phyloP scores from a whole-genome alignment of 331 rosid genomes.

The Ulmus americana region DNA sequence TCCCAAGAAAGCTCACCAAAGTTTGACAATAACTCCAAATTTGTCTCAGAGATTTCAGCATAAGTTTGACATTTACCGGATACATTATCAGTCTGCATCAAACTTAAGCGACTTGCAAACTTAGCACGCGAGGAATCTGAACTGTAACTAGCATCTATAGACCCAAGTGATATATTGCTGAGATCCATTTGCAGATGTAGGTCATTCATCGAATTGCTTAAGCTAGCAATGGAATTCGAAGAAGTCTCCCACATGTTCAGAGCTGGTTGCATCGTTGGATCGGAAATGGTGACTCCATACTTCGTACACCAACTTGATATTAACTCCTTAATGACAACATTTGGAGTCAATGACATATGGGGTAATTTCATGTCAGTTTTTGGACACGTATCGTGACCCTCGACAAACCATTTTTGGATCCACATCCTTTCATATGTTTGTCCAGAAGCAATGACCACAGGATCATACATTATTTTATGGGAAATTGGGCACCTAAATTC shows the following conservation, averaged over 20 bases:
- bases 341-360: slow-evolving; percentile 48
- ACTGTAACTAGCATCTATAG: slow-evolving; percentile 47
- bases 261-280: slow-evolving; percentile 42
- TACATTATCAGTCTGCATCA: slow-evolving; percentile 29
- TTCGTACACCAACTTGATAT: slow-evolving; percentile 66
- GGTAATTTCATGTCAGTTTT: slow-evolving; percentile 44
- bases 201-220: slow-evolving; percentile 64
- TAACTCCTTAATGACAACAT: slow-evolving; percentile 50
- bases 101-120: slow-evolving; percentile 28
- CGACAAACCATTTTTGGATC: slow-evolving; percentile 84
- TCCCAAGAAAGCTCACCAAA: slow-evolving; percentile 66
- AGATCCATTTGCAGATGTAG: slow-evolving; percentile 55
- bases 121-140: slow-evolving; percentile 43
- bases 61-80: slow-evolving; percentile 27
- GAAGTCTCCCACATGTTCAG: slow-evolving; percentile 46
- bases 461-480: slow-evolving; percentile 71
- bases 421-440: slow-evolving; percentile 73
- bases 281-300: slow-evolving; percentile 43
- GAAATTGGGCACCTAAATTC: slow-evolving; percentile 73
- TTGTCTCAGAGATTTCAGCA: slow-evolving; percentile 30
- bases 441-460: slow-evolving; percentile 77
- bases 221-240: slow-evolving; percentile 56
- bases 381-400: slow-evolving; percentile 66
- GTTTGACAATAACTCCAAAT: slow-evolving; percentile 44
- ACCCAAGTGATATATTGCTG: slow-evolving; percentile 60